Conservation (phyloP, 2,329 filamentous ascomycete genomes). For the Diaporthe sp. region DNA sequence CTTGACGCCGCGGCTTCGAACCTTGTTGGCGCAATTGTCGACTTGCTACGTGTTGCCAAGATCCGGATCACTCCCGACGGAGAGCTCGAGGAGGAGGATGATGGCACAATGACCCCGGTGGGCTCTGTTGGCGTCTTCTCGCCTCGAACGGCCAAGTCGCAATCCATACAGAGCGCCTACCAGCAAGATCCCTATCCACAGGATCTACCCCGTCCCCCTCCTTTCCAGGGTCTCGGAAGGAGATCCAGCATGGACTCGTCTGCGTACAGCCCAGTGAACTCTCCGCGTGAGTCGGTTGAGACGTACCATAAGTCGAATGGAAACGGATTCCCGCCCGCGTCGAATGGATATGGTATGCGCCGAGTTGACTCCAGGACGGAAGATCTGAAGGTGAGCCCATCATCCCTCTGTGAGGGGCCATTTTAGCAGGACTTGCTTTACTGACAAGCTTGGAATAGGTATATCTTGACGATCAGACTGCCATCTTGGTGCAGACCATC, state of each 20-base stretch:
- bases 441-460: constrained; percentile 56
- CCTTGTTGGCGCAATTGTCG: constrained; percentile 85
- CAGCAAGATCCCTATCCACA: constrained; percentile 45
- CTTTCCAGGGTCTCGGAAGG: constrained; percentile 68
- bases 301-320: constrained; percentile 49
- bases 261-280: constrained; percentile 78
- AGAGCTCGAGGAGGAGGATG: constrained; percentile 79
- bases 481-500: constrained; percentile 81
- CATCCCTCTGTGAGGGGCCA: not conserved
- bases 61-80: constrained; percentile 79
- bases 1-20: constrained; percentile 94
- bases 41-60: constrained; percentile 85
- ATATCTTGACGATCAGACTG: constrained; percentile 86
- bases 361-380: constrained; percentile 54
- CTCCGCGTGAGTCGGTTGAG: constrained; percentile 69
- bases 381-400: constrained; percentile 58
- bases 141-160: constrained; percentile 52
- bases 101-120: constrained; percentile 72
- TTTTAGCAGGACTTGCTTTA: not conserved
- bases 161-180: constrained; percentile 41
- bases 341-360: constrained; percentile 51
- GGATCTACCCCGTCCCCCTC: constrained; percentile 59
- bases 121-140: constrained; percentile 78
- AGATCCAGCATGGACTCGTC: constrained; percentile 76
- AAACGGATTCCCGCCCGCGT: constrained; percentile 49